A percentile compares a stretch with the other conserved stretches of the same genome.
These are phyloP conservation scores for Avena eriantha DNA, from an alignment of 176 grass and related monocot species.

Conservation along the genomic window DNA sequence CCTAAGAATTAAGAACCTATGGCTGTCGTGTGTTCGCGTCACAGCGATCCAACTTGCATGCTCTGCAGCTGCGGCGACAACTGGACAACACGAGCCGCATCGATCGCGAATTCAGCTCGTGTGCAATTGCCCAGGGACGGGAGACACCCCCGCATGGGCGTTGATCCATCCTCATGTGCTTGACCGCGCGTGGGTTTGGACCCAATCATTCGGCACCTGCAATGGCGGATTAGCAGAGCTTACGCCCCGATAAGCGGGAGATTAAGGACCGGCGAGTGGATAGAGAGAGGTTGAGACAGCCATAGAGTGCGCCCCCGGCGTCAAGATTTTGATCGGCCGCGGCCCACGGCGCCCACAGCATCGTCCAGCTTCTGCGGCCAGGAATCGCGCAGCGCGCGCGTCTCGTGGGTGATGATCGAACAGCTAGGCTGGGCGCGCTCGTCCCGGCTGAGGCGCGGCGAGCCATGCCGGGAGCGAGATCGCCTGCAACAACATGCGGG, in stretches of 20 bases:
- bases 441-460: neutral
- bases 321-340: neutral
- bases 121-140: neutral
- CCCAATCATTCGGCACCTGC: neutral
- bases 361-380: slow-evolving; percentile 22
- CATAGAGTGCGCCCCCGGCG: neutral
- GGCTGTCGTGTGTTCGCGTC: slow-evolving; percentile 31
- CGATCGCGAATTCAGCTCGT: slow-evolving; percentile 33
- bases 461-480: slow-evolving; percentile 15
- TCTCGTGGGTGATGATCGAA: slow-evolving; percentile 1
- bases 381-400: slow-evolving; percentile 27
- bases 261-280: neutral
- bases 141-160: slow-evolving; percentile 39
- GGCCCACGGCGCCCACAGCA: slow-evolving; percentile 28
- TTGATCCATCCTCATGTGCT: slow-evolving; percentile 21
- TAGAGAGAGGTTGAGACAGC: neutral
- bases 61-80: slow-evolving; percentile 13
- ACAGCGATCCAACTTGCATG: slow-evolving; percentile 25
- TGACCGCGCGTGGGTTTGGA: slow-evolving; percentile 5
- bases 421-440: neutral
- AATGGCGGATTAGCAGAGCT: neutral
- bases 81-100: neutral
- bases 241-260: neutral
- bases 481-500: slow-evolving; percentile 23
- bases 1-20: neutral